phyloP scores from a whole-genome alignment of 2,329 filamentous ascomycete species.

The Cladosporium sp. region DNA sequence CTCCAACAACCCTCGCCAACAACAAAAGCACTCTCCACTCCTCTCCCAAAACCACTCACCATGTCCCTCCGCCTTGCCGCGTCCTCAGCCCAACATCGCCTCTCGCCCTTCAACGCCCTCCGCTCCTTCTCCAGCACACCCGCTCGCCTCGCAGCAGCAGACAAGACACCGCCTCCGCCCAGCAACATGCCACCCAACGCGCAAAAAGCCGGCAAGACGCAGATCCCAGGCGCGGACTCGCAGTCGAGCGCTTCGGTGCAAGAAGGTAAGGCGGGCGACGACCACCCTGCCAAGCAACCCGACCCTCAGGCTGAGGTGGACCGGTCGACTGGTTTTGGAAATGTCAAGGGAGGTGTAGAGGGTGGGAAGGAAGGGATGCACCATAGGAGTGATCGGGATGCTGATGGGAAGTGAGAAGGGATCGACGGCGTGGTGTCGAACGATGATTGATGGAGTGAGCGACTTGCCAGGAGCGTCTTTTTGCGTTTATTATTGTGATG shows the following conservation, averaged over 20 bases:
- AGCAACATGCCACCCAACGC: slow-evolving; percentile 9
- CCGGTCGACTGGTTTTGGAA: slow-evolving; percentile 36
- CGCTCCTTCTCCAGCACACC: not conserved
- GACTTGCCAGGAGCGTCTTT: no score
- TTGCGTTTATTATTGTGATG: no score
- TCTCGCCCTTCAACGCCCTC: not conserved
- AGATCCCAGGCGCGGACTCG: not conserved
- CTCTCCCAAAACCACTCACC: not conserved
- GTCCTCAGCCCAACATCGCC: not conserved
- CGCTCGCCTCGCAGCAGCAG: not conserved
- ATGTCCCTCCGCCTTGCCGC: slow-evolving; percentile 2
- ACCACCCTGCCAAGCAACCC: slow-evolving; percentile 42
- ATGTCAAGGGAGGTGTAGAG: slow-evolving; percentile 32
- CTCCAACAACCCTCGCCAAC: not conserved
- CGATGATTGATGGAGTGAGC: no score
- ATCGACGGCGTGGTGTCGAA: not conserved
- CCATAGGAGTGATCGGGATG: slow-evolving; percentile 14
- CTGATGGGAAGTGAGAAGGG: slow-evolving; percentile 1
- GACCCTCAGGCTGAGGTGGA: slow-evolving; percentile 37
- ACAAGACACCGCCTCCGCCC: not conserved
- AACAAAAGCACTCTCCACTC: no score
- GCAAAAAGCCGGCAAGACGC: slow-evolving; percentile 4
- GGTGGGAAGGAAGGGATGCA: slow-evolving; percentile 38
- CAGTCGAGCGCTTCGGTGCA: slow-evolving; percentile 37
- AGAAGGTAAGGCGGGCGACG: slow-evolving; percentile 29